These are phyloP conservation scores for Terfezia boudieri DNA, from an alignment of 495 filamentous ascomycete species.

Conservation along the genomic window DNA sequence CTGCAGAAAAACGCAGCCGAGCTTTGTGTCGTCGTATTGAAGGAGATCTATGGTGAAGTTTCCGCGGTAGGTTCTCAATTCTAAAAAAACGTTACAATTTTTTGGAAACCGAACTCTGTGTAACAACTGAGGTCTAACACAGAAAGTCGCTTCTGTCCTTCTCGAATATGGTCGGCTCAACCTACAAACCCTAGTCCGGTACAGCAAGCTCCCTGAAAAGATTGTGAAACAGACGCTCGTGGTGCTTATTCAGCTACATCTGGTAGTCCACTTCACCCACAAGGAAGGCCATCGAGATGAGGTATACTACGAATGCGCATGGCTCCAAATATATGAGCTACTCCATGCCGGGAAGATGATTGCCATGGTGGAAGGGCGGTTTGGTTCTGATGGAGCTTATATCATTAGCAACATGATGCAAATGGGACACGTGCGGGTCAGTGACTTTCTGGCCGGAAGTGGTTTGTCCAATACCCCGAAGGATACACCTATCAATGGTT, in stretches of 20 bases:
- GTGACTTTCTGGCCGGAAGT: constrained; percentile 31
- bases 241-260: constrained; percentile 69
- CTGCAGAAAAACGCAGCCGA: constrained; percentile 43
- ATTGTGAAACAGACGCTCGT: constrained; percentile 57
- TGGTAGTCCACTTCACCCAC: constrained; percentile 54
- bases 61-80: constrained; percentile 43
- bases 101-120: neutral
- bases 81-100: neutral
- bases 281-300: constrained; percentile 28
- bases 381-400: constrained; percentile 42
- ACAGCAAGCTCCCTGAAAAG: constrained; percentile 41
- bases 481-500: neutral
- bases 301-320: constrained; percentile 45
- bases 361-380: constrained; percentile 42
- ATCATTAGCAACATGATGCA: constrained; percentile 52
- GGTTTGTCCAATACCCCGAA: constrained; percentile 8
- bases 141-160: constrained; percentile 48
- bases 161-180: constrained; percentile 54
- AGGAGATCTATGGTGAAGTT: constrained; percentile 72
- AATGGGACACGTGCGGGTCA: constrained; percentile 53
- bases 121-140: neutral
- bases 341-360: constrained; percentile 65
- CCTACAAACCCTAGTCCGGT: constrained; percentile 37
- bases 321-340: constrained; percentile 50
- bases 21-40: constrained; percentile 71